Base-by-base conservation (phyloP, 441 rosid species). In the Geranium incanum region DNA sequence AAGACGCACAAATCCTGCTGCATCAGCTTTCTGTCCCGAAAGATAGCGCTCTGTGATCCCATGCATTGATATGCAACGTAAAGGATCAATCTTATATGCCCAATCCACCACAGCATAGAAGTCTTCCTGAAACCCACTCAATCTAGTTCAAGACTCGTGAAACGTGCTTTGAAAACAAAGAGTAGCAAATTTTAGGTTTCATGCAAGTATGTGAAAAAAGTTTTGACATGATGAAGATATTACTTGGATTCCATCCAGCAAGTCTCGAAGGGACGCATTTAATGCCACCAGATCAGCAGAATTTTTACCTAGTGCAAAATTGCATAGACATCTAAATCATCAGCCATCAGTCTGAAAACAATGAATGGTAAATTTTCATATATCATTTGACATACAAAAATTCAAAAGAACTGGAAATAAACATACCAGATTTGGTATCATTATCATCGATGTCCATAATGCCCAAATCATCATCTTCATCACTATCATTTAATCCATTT, bases 1-100 rank as follows among this genome's bases (percentile, higher is more conserved):
- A 75, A 93, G 86, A 36, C 99, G 97, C 81, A 95, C 99, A 80
- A 93, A 95, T 70, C 99, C 99, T 67, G 99, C 98, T 48, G 98
- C 98, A 84, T 95, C 99, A 80, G 98, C 99, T 88, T 93, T 95
- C 83, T 93, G 99, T 75, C 97, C 98, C 79, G 97, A 93, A 55
- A 93, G 93, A 80, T 91, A 95, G 57, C 93, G 87, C 78, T 95
- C 99, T 60, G 99, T 95, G 78, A 88, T 91, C 73, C 99, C 99
- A 85, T 93, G 97, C 98, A 95, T 93, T 71, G 99, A 93, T 86
- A 95, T 93, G 88, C 99, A 93, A 57, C 97, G 94, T 67, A 95
- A 80, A 72, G 99, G 99, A 79, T 95, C 99, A 65, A 91, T 87
- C 83, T 91, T 95, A 86, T 91, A 95, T 52, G 99, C 99, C 99